A percentile compares a stretch with the other conserved stretches of the same genome.
Conservation (phyloP, 495 filamentous ascomycete genomes). For the Penicillium dipodomyicola region DNA sequence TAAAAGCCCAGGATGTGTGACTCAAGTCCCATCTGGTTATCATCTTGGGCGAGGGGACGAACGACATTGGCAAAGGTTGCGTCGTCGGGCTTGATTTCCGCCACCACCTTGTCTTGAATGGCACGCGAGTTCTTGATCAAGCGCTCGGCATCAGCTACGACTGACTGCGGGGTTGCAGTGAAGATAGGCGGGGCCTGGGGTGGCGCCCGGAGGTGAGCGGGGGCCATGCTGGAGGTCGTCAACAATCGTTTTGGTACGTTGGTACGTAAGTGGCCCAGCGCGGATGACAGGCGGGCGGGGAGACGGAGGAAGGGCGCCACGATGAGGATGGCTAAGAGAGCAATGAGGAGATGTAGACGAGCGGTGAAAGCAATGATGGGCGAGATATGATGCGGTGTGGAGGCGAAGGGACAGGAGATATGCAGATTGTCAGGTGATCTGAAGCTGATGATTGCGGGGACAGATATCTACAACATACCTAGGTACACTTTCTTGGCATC, state of each 20-base stretch:
- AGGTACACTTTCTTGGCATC: constrained; percentile 1
- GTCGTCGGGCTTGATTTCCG: constrained; percentile 58
- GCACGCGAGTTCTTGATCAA: constrained; percentile 66
- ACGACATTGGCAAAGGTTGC: constrained; percentile 68
- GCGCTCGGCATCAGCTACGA: constrained; percentile 73
- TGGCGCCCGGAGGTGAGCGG: constrained; percentile 60
- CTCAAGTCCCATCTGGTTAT: constrained; percentile 60
- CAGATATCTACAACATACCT: constrained; percentile 1
- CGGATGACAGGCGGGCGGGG: constrained; percentile 52
- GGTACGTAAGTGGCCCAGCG: constrained; percentile 59
- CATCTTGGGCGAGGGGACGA: constrained; percentile 62
- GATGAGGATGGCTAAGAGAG: constrained; percentile 63
- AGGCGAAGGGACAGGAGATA: neutral
- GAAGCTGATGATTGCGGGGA: constrained; percentile 10
- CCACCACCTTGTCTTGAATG: constrained; percentile 73
- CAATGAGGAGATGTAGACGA: constrained; percentile 49
- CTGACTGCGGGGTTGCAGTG: constrained; percentile 72
- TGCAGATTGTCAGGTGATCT: constrained; percentile 15
- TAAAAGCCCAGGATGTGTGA: constrained; percentile 70
- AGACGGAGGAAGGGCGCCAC: constrained; percentile 72
- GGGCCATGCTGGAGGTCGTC: constrained; percentile 66
- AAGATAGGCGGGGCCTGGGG: constrained; percentile 85
- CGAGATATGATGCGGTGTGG: constrained; percentile 8
- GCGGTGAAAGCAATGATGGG: constrained; percentile 29
- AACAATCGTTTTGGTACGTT: constrained; percentile 42